Conservation (phyloP, 108 stramenopile species). For the Stephanodiscus minutulus region DNA sequence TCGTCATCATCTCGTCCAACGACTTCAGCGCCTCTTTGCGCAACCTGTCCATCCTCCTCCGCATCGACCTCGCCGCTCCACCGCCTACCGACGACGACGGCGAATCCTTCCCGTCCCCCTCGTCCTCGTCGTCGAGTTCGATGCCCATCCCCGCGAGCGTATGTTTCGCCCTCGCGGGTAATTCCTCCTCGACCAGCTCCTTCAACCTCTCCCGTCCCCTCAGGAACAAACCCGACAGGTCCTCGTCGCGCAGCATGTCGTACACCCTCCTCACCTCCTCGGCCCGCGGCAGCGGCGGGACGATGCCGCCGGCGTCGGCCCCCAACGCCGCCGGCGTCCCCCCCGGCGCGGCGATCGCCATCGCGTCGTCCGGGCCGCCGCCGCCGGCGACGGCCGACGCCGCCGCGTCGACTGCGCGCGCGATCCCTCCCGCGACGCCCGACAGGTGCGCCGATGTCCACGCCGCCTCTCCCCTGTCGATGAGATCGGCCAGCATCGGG, state of each 20-base stretch:
- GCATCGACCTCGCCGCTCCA: slow-evolving; percentile 12
- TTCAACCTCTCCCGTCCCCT: slow-evolving; percentile 67
- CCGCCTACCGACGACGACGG: slow-evolving; percentile 2
- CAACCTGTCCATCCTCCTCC: slow-evolving; percentile 50
- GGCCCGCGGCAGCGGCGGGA: slow-evolving; percentile 29
- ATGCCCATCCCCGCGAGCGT: slow-evolving; percentile 70
- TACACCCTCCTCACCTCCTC: slow-evolving; percentile 67
- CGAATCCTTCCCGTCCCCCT: slow-evolving; percentile 17
- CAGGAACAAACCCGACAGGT: slow-evolving; percentile 69
- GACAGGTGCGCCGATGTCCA: not conserved
- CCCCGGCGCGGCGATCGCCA: no score
- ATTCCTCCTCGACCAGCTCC: slow-evolving; percentile 64
- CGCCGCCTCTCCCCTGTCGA: slow-evolving; percentile 3
- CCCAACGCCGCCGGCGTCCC: no score
- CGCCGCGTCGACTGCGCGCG: not conserved
- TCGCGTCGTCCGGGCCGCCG: not conserved
- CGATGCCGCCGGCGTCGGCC: no score
- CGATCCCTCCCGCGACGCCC: not conserved
- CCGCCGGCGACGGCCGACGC: not conserved
- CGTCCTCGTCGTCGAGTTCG: slow-evolving; percentile 42
- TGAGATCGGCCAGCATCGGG: slow-evolving; percentile 6
- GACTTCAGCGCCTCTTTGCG: slow-evolving; percentile 66
- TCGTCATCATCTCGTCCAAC: slow-evolving; percentile 33
- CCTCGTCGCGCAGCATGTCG: slow-evolving; percentile 82
- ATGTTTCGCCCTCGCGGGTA: slow-evolving; percentile 60